These are phyloP conservation scores for Pestalotiopsis sp. DNA, from an alignment of 2,329 filamentous ascomycete genomes.

Conservation along the genomic window DNA sequence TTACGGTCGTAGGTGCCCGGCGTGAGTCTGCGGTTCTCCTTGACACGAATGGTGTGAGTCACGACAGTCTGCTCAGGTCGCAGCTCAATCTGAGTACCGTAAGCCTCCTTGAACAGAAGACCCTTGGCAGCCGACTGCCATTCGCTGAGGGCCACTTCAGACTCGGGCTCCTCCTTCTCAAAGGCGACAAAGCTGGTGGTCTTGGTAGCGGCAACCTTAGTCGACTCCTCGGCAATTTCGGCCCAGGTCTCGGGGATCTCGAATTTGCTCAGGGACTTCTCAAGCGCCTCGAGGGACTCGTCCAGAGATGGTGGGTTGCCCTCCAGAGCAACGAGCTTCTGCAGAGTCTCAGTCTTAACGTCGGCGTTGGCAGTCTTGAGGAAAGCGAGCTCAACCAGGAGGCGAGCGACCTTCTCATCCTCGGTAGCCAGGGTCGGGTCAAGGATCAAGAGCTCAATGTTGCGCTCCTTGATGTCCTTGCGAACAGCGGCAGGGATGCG, in stretches of 20 bases:
- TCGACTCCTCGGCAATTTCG: slow-evolving; percentile 61
- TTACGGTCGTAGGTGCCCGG: slow-evolving; percentile 90
- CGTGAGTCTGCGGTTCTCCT: slow-evolving; percentile 93
- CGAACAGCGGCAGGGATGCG: slow-evolving; percentile 71
- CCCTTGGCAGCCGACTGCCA: slow-evolving; percentile 87
- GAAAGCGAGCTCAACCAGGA: slow-evolving; percentile 80
- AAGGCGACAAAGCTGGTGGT: slow-evolving; percentile 82
- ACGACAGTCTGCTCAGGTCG: slow-evolving; percentile 85
- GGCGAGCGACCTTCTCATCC: slow-evolving; percentile 65
- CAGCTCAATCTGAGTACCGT: slow-evolving; percentile 69
- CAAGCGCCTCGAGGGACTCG: slow-evolving; percentile 66
- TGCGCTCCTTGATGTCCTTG: slow-evolving; percentile 69
- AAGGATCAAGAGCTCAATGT: slow-evolving; percentile 71
- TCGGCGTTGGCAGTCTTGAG: slow-evolving; percentile 73
- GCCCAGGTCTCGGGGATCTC: slow-evolving; percentile 82
- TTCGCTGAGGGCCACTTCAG: slow-evolving; percentile 63
- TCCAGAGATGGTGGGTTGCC: slow-evolving; percentile 49
- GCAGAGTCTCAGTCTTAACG: slow-evolving; percentile 59
- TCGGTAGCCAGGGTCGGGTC: slow-evolving; percentile 70
- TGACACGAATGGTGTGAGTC: slow-evolving; percentile 85
- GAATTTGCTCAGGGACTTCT: slow-evolving; percentile 68
- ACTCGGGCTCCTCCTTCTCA: slow-evolving; percentile 73
- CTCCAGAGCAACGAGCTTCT: slow-evolving; percentile 64
- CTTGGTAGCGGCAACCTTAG: slow-evolving; percentile 65
- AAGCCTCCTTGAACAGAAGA: slow-evolving; percentile 92